Conservation (phyloP, 2,329 filamentous ascomycete species). For the Huntiella abstrusa region DNA sequence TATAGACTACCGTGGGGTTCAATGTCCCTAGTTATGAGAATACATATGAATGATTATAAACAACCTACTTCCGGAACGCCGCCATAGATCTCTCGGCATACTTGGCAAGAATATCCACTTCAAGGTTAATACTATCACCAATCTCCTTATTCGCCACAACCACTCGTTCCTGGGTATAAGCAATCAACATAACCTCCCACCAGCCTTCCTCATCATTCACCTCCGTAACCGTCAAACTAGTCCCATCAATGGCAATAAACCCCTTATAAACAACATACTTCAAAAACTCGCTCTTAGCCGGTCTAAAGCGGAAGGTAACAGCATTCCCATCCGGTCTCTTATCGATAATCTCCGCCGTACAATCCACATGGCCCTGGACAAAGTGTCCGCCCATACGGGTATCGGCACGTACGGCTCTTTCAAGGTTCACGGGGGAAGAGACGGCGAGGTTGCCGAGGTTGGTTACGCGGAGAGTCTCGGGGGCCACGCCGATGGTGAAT, state of each 20-base stretch:
- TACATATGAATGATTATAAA: neutral
- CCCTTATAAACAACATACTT: constrained; percentile 92
- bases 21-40: neutral
- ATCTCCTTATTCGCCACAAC: constrained; percentile 60
- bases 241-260: constrained; percentile 83
- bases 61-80: constrained; percentile 32
- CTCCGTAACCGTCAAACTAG: constrained; percentile 77
- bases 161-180: constrained; percentile 87
- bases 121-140: constrained; percentile 74
- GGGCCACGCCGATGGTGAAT: constrained; percentile 88
- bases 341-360: constrained; percentile 54
- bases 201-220: constrained; percentile 65
- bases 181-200: constrained; percentile 95
- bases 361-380: constrained; percentile 94
- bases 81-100: constrained; percentile 80
- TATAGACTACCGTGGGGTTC: constrained; percentile 3
- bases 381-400: constrained; percentile 98
- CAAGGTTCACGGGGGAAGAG: constrained; percentile 65
- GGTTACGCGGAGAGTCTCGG: constrained; percentile 87
- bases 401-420: constrained; percentile 74
- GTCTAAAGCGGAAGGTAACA: constrained; percentile 65
- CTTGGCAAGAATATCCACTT: constrained; percentile 77
- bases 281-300: constrained; percentile 49
- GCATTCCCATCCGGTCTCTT: constrained; percentile 75
- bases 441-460: constrained; percentile 63